These are phyloP conservation scores for Carpinus fangiana DNA, from an alignment of 306 rosid species.

Conservation along the genomic window DNA sequence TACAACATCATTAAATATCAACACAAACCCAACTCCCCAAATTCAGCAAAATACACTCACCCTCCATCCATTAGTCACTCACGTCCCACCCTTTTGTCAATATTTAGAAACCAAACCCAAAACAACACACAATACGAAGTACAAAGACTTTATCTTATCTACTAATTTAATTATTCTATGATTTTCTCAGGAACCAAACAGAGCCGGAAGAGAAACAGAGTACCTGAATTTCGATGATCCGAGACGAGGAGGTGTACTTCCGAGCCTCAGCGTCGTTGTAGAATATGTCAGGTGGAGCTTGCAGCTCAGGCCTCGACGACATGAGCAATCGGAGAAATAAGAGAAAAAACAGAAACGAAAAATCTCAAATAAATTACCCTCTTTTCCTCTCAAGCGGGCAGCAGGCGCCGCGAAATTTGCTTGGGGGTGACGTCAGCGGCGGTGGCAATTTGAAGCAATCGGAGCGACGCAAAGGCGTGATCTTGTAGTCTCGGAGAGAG, in stretches of 20 bases:
- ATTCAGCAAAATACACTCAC: not conserved
- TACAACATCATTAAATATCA: not conserved
- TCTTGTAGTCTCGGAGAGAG: too few species aligned
- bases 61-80: not conserved
- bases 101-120: not conserved
- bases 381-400: too few species aligned
- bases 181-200: not conserved
- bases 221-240: constrained; percentile 82
- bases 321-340: too few species aligned
- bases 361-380: too few species aligned
- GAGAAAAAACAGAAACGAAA: too few species aligned
- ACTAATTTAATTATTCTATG: not conserved
- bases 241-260: constrained; percentile 88
- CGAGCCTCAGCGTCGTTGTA: constrained; percentile 83
- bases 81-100: not conserved
- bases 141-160: not conserved
- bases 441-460: too few species aligned
- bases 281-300: constrained; percentile 96
- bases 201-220: not conserved
- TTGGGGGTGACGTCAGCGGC: too few species aligned
- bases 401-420: too few species aligned
- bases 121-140: not conserved
- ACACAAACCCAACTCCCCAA: not conserved
- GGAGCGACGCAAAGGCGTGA: too few species aligned
- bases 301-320: constrained; percentile 79